Evolutionary conservation across 768 basidiomycete species (phyloP), one percentile per base, ranked within the genome.

Genomic region (Tylopilus sp.): DNA sequence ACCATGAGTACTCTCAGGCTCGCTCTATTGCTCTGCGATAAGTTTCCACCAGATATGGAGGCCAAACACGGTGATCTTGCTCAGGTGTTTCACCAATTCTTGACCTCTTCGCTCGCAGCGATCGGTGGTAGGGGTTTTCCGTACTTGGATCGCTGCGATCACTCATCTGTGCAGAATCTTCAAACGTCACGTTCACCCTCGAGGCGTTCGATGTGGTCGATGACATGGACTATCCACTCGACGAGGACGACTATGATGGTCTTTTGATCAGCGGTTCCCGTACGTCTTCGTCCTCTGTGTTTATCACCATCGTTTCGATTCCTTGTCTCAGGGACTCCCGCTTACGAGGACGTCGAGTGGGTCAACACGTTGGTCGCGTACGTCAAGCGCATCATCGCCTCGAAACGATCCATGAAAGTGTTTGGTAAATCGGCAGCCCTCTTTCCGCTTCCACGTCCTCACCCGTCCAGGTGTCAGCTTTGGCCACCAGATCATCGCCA

Each of bases 251-350:
- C 3, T 91, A 87, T 63, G 80, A 86, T 55, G 88, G 78, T 0
- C 70, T 98, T 19, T 71, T 97, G 53, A 74, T 95, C 52, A 88
- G 89, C 0, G 95, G 94, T 0, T 90, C 91, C 14, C 84, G 93
- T 95, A 60, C 33, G 80, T 72, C 53, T 22, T 14, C 30, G 12
- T 21, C n/a, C 7, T 19, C 29, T 5, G n/a, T 29, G 13, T 11
- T 22, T 10, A 5, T 29, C 36, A 19, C 6, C 19, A 4, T 28
- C 9, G 16, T 3, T 40, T 10, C 28, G 17, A 2, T n/a, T 3
- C 14, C 7, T 16, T n/a, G 11, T 22, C 17, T 40, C 61, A 92
- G 92, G 84, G 24, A 78, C 85, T 0, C 83, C 84, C 25, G 92
- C 92, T 1, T 86, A 90, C 68, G 84, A 86, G 48, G 72, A 86